Evolutionary conservation across 2,329 filamentous ascomycete species (phyloP), one percentile per base, ranked within the genome.

Genomic region (Neopestalotiopsis sp.): DNA sequence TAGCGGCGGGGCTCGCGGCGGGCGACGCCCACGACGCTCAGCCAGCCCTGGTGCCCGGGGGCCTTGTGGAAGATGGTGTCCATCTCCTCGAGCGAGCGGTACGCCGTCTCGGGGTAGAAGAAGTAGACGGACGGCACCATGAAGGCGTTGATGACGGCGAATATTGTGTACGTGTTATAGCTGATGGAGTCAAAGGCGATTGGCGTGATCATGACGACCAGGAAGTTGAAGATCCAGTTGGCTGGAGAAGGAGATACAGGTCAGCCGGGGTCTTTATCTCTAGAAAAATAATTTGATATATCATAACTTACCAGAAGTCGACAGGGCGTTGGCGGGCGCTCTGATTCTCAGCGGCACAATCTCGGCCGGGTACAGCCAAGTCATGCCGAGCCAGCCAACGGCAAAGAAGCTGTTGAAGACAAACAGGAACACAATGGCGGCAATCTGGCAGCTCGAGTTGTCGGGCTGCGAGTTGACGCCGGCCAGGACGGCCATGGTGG

Each of bases 11-110:
- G 88, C 77, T 89, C 86, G 6, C 85, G 75, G 42, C 74, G 74
- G 2, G 84, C 84, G 17, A 81, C 75, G 30, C 74, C 69, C 13
- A 86, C 84, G 13, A 85, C 81, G 17, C 78, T 75, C 65, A 85
- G 79, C 71, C 79, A 80, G 38, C 79, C 81, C 68, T 71, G 72
- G 71, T 71, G 70, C 3, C 86, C 86, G 28, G 80, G 79, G 1
- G 86, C 85, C 74, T 89, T 88, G 71, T 86, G 84, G 79, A 90
- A 91, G 74, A 91, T 90, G 72, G 79, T 80, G 73, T 91, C 89
- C 86, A 92, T 91, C 75, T 91, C 89, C 77, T 92, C 89, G 24
- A 92, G 84, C 1, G 85, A 88, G 56, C 89, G 84, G 74, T 88
- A 88, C 1, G 87, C 87, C 10, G 90, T 91, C 78, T 91, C 90